Percentiles rank a stretch among this genome's conserved stretches.
phyloP scores from a whole-genome alignment of 2,329 filamentous ascomycete genomes.

The Scleromitrula shiraiana region DNA sequence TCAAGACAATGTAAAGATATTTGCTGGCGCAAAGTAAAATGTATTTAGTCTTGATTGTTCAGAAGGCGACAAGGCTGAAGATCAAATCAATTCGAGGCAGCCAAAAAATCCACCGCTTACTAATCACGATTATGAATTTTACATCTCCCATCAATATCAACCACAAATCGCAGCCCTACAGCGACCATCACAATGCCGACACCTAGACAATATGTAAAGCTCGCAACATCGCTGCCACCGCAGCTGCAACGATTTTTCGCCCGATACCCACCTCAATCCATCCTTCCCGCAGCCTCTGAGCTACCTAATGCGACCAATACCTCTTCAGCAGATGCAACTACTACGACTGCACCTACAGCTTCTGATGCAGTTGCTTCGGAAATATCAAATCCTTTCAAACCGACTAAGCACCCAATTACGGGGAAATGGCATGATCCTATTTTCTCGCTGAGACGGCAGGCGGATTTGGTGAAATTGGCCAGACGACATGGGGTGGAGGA shows the following conservation, averaged over 20 bases:
- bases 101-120: slow-evolving; percentile 1
- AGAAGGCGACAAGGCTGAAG: slow-evolving; percentile 4
- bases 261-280: slow-evolving; percentile 69
- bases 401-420: slow-evolving; percentile 68
- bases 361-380: slow-evolving; percentile 35
- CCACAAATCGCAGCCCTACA: slow-evolving; percentile 7
- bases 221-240: slow-evolving; percentile 66
- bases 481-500: slow-evolving; percentile 70
- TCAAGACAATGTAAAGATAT: background rate
- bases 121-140: slow-evolving; percentile 7
- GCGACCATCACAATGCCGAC: slow-evolving; percentile 15
- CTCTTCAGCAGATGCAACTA: no score
- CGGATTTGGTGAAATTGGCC: slow-evolving; percentile 83
- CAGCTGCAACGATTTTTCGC: slow-evolving; percentile 81
- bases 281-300: no score
- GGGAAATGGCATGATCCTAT: slow-evolving; percentile 77
- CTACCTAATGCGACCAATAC: slow-evolving; percentile 21
- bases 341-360: slow-evolving; percentile 26
- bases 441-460: slow-evolving; percentile 79
- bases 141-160: slow-evolving; percentile 4
- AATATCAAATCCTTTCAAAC: slow-evolving; percentile 60
- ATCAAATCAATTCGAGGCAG: slow-evolving; percentile 6
- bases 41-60: background rate
- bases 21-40: slow-evolving; percentile 2
- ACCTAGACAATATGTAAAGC: slow-evolving; percentile 32